Conservation (phyloP, 139 green algal species). For the Chlamydomonas incerta region DNA sequence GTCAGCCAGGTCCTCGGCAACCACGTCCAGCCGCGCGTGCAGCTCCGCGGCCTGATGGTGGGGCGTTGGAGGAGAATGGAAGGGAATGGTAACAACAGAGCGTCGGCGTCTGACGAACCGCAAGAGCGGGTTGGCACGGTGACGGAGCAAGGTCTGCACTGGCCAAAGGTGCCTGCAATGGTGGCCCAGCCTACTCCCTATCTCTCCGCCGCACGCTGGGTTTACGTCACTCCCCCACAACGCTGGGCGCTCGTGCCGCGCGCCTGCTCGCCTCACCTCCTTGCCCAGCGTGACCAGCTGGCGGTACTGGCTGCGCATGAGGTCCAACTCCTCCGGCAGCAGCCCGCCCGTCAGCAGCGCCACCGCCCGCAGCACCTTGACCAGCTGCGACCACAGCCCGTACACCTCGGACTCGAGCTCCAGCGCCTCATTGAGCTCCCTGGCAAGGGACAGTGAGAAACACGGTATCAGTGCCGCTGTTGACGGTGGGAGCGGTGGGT, state of each 20-base stretch:
- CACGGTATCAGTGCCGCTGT: too few species aligned
- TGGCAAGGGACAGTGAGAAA: neutral
- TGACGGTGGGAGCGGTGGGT: too few species aligned
- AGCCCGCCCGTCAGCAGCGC: neutral
- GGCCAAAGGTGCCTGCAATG: too few species aligned
- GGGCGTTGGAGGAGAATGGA: neutral
- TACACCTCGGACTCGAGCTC: neutral
- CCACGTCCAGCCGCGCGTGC: neutral
- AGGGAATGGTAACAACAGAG: neutral
- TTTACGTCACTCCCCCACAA: neutral
- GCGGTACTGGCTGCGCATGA: neutral
- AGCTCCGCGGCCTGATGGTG: neutral
- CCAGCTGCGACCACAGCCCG: neutral
- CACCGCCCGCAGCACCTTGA: neutral
- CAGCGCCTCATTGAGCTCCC: constrained; percentile 7
- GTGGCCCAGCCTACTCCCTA: neutral
- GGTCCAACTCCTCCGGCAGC: neutral
- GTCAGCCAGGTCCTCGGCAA: neutral
- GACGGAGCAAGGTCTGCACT: too few species aligned
- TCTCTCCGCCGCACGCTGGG: neutral
- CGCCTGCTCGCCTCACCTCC: neutral
- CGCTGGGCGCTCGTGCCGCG: too few species aligned
- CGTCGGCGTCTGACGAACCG: too few species aligned
- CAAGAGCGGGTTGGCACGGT: too few species aligned
- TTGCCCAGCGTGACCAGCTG: constrained; percentile 23